phyloP scores from a whole-genome alignment of 1,139 yeast genomes.

The Arxiozyma telluris region DNA sequence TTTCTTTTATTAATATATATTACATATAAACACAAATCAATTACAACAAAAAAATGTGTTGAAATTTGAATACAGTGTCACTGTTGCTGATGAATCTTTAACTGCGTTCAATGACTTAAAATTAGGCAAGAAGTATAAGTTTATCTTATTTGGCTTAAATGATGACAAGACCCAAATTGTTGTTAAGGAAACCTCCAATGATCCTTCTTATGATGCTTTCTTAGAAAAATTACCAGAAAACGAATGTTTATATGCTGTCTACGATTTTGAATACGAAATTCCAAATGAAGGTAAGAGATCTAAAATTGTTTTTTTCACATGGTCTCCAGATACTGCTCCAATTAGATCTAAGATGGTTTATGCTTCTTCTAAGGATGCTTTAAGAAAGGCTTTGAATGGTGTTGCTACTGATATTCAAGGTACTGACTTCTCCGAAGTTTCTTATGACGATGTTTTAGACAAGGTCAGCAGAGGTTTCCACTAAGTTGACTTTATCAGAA shows the following conservation, averaged over 20 bases:
- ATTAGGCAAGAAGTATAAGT: conserved; percentile 86
- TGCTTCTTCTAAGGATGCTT: conserved; percentile 95
- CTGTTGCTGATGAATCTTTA: conserved; percentile 91
- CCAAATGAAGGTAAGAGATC: conserved; percentile 93
- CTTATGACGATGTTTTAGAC: conserved; percentile 86
- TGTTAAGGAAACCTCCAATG: conserved; percentile 75
- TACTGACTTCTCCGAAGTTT: conserved; percentile 94
- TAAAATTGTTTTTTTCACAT: conserved; percentile 84
- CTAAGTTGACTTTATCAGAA: conserved; percentile 23
- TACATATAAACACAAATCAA: background rate
- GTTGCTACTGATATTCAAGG: conserved; percentile 92
- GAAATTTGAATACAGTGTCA: conserved; percentile 47
- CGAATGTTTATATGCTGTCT: conserved; percentile 93
- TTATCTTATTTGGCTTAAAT: conserved; percentile 69
- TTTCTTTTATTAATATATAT: too few species aligned
- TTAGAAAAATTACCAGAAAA: conserved; percentile 85
- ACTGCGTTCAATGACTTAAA: conserved; percentile 91
- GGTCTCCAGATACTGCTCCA: conserved; percentile 98
- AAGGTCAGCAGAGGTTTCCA: conserved; percentile 74
- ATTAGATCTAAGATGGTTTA: conserved; percentile 93
- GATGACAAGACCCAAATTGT: conserved; percentile 82
- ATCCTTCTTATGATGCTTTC: conserved; percentile 70
- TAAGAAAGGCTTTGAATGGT: conserved; percentile 95
- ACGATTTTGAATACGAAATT: conserved; percentile 91
- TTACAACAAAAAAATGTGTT: background rate